A percentile compares a stretch with the other conserved stretches of the same genome.
These are phyloP conservation scores for Vitis rotundifolia DNA, from an alignment of 164 flowering plant species.

Conservation along the genomic window DNA sequence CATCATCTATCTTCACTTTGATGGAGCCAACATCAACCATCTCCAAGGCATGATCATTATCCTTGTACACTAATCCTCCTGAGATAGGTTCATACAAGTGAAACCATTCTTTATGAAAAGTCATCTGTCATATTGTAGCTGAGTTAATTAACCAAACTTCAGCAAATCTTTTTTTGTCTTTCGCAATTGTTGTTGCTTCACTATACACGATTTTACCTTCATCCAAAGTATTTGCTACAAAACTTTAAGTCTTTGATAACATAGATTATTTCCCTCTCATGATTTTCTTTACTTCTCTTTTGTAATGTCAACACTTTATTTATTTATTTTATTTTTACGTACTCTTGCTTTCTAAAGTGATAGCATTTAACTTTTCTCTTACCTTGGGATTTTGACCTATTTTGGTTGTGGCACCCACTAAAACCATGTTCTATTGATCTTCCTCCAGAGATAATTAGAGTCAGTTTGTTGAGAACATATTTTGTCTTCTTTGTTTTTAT, in stretches of 20 bases:
- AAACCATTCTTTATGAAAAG: constrained; percentile 4
- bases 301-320: neutral
- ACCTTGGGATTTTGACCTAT: neutral
- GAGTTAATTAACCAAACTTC: neutral
- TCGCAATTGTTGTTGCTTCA: neutral
- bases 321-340: too few species aligned
- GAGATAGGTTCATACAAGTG: neutral
- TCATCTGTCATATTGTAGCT: neutral
- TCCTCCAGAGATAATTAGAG: neutral
- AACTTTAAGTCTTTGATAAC: too few species aligned
- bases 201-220: too few species aligned
- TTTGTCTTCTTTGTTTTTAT: too few species aligned
- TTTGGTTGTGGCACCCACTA: neutral
- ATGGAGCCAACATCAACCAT: constrained; percentile 5
- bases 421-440: neutral
- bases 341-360: too few species aligned
- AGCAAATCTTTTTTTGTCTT: neutral
- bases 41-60: constrained; percentile 5
- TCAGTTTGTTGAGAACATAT: too few species aligned
- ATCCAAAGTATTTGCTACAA: too few species aligned
- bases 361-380: neutral
- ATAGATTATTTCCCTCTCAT: too few species aligned
- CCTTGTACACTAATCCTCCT: constrained; percentile 2
- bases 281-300: too few species aligned
- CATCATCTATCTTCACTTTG: constrained; percentile 11